phyloP scores from a whole-genome alignment of 2,329 filamentous ascomycete species.

The Diaporthe citrichinensis region DNA sequence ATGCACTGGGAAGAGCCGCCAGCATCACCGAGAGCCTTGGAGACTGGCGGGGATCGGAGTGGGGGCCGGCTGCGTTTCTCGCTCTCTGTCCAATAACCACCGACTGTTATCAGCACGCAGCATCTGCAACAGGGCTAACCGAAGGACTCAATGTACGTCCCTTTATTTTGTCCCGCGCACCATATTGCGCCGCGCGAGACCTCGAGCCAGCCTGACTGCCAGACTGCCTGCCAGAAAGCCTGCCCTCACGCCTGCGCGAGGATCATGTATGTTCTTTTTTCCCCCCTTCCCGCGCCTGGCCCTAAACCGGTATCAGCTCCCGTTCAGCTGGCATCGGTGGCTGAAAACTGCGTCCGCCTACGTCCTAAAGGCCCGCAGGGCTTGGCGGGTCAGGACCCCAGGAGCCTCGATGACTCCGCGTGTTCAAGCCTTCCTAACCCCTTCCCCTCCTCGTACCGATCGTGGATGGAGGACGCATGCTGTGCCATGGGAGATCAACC shows the following conservation, averaged over 20 bases:
- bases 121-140: constrained; percentile 26
- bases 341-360: constrained; percentile 27
- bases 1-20: background rate
- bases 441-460: constrained; percentile 14
- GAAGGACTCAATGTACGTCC: constrained; percentile 15
- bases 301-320: constrained; percentile 25
- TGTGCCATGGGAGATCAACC: constrained; percentile 11
- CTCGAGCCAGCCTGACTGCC: background rate
- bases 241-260: constrained; percentile 6
- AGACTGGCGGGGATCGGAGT: background rate
- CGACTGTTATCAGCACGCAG: background rate
- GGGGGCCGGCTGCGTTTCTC: constrained; percentile 5
- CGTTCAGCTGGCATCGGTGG: constrained; percentile 25
- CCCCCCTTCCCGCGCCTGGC: background rate
- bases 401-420: constrained; percentile 1
- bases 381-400: constrained; percentile 14
- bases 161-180: background rate
- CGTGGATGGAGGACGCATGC: constrained; percentile 16
- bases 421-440: background rate
- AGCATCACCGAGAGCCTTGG: background rate
- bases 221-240: background rate
- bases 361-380: constrained; percentile 12
- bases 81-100: constrained; percentile 15
- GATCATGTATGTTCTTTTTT: background rate
- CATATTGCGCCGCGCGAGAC: constrained; percentile 11